Evolutionary conservation across 2,329 filamentous ascomycete genomes (phyloP).

Genomic region (Cytospora schulzeri): DNA sequence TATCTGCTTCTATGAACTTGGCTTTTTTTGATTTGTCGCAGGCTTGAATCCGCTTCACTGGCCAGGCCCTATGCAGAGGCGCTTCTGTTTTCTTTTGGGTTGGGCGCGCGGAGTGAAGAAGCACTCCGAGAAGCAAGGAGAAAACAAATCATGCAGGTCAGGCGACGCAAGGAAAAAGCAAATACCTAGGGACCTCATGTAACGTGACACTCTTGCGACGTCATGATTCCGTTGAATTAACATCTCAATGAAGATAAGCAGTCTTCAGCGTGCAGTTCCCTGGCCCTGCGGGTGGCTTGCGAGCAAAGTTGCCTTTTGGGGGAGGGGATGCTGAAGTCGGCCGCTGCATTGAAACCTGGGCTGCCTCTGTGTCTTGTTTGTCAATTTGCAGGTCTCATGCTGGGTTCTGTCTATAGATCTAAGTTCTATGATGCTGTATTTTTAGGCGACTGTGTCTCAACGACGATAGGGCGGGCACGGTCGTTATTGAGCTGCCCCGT

Average conservation of each 20-base stretch:
- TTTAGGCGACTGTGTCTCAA: neutral
- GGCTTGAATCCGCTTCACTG: neutral
- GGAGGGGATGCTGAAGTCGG: neutral
- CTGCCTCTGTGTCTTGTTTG: neutral
- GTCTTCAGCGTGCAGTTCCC: neutral
- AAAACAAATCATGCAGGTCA: slow-evolving; percentile 3
- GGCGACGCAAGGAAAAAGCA: neutral
- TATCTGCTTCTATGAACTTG: neutral
- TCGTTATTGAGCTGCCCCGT: slow-evolving; percentile 7
- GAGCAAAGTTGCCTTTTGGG: neutral
- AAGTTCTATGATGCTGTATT: neutral
- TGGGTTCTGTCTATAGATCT: neutral
- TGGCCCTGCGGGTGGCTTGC: neutral
- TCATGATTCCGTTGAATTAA: neutral
- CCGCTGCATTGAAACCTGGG: neutral
- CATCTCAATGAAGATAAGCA: neutral
- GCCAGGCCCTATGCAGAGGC: neutral
- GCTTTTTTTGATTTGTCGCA: neutral
- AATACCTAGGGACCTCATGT: slow-evolving; percentile 1
- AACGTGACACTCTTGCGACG: neutral
- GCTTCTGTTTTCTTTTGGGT: neutral
- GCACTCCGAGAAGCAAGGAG: slow-evolving; percentile 13
- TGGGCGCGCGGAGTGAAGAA: neutral
- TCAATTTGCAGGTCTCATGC: neutral
- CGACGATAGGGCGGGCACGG: neutral